phyloP scores from a whole-genome alignment of 2,329 filamentous ascomycete species.

The Trichoderma polysporum region DNA sequence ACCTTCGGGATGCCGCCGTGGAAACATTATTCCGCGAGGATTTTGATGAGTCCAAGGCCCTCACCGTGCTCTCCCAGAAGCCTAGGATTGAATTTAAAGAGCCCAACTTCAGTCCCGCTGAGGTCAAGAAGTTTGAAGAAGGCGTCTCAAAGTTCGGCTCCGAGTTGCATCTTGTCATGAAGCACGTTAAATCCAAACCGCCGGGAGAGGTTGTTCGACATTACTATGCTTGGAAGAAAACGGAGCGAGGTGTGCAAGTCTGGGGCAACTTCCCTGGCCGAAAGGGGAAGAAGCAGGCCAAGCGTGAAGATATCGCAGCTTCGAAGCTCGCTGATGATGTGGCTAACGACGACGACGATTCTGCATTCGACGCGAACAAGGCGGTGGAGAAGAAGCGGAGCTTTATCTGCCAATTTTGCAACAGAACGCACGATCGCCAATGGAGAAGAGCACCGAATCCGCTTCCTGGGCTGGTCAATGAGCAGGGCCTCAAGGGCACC shows the following conservation, averaged over 20 bases:
- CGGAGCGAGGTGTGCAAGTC: conserved; percentile 76
- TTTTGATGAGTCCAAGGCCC: conserved; percentile 69
- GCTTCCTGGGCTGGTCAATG: conserved; percentile 63
- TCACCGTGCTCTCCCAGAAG: conserved; percentile 66
- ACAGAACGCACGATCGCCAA: conserved; percentile 73
- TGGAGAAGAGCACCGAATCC: conserved; percentile 88
- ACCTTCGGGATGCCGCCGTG: conserved; percentile 81
- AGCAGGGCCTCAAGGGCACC: conserved; percentile 55
- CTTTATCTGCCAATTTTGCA: conserved; percentile 94
- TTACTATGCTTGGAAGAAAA: conserved; percentile 99
- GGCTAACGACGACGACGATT: conserved; percentile 89
- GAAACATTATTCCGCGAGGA: conserved; percentile 69
- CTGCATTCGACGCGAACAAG: conserved; percentile 90
- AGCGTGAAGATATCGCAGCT: conserved; percentile 66
- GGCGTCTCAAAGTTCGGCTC: conserved; percentile 87
- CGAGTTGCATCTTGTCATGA: conserved; percentile 78
- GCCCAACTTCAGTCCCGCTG: conserved; percentile 72
- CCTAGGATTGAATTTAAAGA: conserved; percentile 78
- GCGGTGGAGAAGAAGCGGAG: conserved; percentile 73
- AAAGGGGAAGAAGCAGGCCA: conserved; percentile 86
- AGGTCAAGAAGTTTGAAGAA: conserved; percentile 89
- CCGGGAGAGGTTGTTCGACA: conserved; percentile 82
- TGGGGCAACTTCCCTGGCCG: conserved; percentile 88
- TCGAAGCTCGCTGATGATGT: conserved; percentile 87
- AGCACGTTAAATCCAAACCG: conserved; percentile 79